Percentiles rank a stretch among this genome's conserved stretches.
These are phyloP conservation scores for Myotisia sp. DNA, from an alignment of 2,329 filamentous ascomycete genomes.

Conservation along the genomic window DNA sequence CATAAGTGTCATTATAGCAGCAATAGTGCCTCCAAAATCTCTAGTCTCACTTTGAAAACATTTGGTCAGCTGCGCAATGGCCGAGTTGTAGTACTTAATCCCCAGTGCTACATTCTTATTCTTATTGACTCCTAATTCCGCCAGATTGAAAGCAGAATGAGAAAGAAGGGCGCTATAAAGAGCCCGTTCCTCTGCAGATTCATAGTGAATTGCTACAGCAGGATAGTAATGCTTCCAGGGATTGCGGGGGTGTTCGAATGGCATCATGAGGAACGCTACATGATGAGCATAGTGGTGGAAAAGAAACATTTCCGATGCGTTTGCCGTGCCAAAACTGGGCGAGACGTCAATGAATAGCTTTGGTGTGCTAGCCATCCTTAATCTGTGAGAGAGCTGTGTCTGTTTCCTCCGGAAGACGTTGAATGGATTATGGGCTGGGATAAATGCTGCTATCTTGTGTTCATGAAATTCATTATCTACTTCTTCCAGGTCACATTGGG, in stretches of 20 bases:
- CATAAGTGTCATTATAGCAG: constrained; percentile 1
- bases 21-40: background rate
- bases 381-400: background rate
- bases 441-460: background rate
- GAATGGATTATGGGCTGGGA: constrained; percentile 1
- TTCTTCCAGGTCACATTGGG: background rate
- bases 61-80: background rate
- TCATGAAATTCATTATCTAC: no score
- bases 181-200: constrained; percentile 3
- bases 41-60: background rate
- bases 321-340: background rate
- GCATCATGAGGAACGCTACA: constrained; percentile 14
- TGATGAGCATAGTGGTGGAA: constrained; percentile 14
- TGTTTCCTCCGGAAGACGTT: background rate
- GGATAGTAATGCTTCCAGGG: constrained; percentile 14
- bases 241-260: constrained; percentile 13
- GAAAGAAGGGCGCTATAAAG: constrained; percentile 2
- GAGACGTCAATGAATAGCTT: background rate
- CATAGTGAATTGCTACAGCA: constrained; percentile 9
- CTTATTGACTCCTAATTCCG: background rate
- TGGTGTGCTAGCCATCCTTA: background rate
- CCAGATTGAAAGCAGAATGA: constrained; percentile 4
- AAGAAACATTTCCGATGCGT: constrained; percentile 12
- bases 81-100: background rate
- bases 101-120: background rate